A percentile compares a stretch with the other conserved stretches of the same genome.
phyloP scores from a whole-genome alignment of 352 stramenopile genomes.

The Pythium volutum region DNA sequence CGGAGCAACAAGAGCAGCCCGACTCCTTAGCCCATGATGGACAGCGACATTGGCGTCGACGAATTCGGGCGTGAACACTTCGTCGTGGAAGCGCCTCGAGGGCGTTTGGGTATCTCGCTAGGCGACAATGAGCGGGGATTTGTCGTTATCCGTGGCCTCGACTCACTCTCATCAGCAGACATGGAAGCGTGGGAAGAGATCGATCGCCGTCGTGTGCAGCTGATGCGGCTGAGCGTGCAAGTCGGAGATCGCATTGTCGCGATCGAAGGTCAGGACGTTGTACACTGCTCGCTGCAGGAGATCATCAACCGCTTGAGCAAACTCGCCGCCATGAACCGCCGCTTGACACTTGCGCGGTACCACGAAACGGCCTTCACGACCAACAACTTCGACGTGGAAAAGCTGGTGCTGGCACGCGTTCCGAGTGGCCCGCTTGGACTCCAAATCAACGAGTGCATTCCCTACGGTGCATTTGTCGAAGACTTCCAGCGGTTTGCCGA shows the following conservation, averaged over 20 bases:
- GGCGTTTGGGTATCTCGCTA: constrained; percentile 51
- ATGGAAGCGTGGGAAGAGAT: constrained; percentile 30
- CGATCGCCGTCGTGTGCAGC: constrained; percentile 32
- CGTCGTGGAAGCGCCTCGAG: constrained; percentile 40
- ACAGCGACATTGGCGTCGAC: constrained; percentile 29
- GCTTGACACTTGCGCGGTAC: constrained; percentile 55
- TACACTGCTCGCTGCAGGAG: constrained; percentile 39
- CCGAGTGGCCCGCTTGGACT: constrained; percentile 46
- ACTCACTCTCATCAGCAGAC: constrained; percentile 24
- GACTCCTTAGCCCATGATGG: constrained; percentile 11
- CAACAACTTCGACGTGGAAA: constrained; percentile 49
- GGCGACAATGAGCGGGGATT: constrained; percentile 44
- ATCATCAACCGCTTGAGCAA: constrained; percentile 45
- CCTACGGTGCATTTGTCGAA: constrained; percentile 48
- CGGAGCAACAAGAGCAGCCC: not conserved
- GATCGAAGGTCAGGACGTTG: constrained; percentile 47
- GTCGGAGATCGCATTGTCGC: constrained; percentile 47
- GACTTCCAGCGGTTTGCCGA: constrained; percentile 41
- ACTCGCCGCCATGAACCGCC: constrained; percentile 33
- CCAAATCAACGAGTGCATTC: constrained; percentile 38
- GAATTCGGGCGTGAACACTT: constrained; percentile 52
- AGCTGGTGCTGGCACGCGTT: constrained; percentile 41
- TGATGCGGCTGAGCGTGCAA: constrained; percentile 33
- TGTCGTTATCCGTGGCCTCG: constrained; percentile 43
- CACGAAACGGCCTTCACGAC: constrained; percentile 24